Evolutionary conservation across 768 basidiomycete species (phyloP), one percentile per base, ranked within the genome.

Genomic region (Mycena vulgaris): DNA sequence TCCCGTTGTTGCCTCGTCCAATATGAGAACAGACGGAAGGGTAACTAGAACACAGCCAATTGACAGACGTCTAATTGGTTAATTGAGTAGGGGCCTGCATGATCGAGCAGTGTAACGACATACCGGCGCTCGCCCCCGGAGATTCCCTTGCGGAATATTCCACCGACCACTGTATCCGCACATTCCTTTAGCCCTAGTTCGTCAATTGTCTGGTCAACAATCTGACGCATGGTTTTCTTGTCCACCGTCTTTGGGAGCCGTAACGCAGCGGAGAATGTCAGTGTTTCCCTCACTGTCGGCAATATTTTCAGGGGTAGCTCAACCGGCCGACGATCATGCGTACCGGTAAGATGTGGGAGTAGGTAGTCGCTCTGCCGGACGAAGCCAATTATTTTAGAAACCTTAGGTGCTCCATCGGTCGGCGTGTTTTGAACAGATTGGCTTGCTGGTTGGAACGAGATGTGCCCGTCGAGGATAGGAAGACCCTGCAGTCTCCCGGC

Each of bases 31-130:
- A 23, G 80, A 80, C 0, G 87, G 86, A 10, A 84, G 73, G 17
- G 83, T 83, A 28, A 88, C 84, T 40, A 87, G 76, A 6, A 84
- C 80, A 69, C 83, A 84, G 5, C 85, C 87, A 52, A 87, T 85
- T 2, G 81, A 77, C 2, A 83, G 75, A n/a, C 81, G 77, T 49
- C 84, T 75, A 39, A 23, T 14, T 14, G 49, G 21, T 27, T 49
- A 23, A 42, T 51, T 30, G 14, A 57, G 48, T 10, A 42, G n/a
- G 30, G 19, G 2, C 13, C 13, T 62, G 19, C 9, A 13, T 3
- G 14, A 7, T 35, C 23, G 23, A 13, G 30, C 2, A n/a, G 19
- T 45, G 11, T 16, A 45, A 6, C 4, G 17, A 51, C 69, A 27
- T 57, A 75, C 72, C 83, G 80, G 30, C 72, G 68, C 72, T 88